Percentiles rank a stretch among this genome's conserved stretches.
phyloP scores from a whole-genome alignment of 257 asterid species.

The Ajuga chamaepitys region DNA sequence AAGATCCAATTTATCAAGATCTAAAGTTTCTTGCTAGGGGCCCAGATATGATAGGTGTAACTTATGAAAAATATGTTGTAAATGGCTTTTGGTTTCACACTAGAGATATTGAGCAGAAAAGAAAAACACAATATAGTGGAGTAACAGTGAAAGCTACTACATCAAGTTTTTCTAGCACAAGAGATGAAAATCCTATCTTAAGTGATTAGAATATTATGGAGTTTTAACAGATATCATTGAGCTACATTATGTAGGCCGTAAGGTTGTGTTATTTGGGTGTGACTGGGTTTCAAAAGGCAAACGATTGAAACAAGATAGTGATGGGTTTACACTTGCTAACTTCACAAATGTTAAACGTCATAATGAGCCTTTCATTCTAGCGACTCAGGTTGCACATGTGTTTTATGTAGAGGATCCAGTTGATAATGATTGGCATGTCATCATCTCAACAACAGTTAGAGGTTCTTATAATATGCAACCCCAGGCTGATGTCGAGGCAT shows the following conservation, averaged over 20 bases:
- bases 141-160: not conserved
- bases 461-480: not conserved
- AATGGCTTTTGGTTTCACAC: slow-evolving; percentile 8
- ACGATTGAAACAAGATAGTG: not conserved
- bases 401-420: not conserved
- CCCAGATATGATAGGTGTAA: not conserved
- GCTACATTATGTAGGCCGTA: too few species aligned
- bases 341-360: too few species aligned
- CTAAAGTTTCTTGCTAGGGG: not conserved
- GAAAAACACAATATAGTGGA: slow-evolving; percentile 9
- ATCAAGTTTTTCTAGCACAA: not conserved
- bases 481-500: too few species aligned
- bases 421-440: not conserved
- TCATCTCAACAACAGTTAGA: not conserved
- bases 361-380: too few species aligned
- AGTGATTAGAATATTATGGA: not conserved
- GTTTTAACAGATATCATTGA: not conserved
- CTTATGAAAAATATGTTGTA: not conserved
- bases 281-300: not conserved
- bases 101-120: not conserved
- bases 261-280: too few species aligned
- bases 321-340: slow-evolving; percentile 1
- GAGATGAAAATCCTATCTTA: not conserved
- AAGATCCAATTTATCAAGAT: not conserved
- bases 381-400: not conserved